A percentile compares a stretch with the other conserved stretches of the same genome.
These are phyloP conservation scores for Capsicum pubescens DNA, from an alignment of 257 asterid species.

Conservation along the genomic window DNA sequence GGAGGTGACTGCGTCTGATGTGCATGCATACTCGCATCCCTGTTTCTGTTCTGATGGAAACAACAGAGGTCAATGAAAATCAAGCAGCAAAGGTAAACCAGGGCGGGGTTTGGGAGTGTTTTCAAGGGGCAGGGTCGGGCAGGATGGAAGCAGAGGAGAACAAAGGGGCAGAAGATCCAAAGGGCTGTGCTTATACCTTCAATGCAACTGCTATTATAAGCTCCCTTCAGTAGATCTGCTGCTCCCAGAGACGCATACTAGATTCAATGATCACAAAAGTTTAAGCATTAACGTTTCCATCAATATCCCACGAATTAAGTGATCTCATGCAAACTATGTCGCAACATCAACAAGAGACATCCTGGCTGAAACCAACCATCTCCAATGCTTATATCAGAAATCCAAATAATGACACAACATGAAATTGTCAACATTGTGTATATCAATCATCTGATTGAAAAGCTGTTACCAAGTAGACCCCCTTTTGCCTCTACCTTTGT, in stretches of 20 bases:
- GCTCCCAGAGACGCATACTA: conserved; percentile 22
- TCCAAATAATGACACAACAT: conserved; percentile 21
- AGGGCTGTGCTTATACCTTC: conserved; percentile 27
- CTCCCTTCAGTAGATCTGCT: conserved; percentile 27
- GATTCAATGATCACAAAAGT: background rate
- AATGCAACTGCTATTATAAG: conserved; percentile 22
- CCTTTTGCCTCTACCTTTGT: conserved; percentile 37
- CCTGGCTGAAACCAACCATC: conserved; percentile 16
- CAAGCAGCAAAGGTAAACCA: conserved; percentile 29
- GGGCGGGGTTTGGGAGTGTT: conserved; percentile 24
- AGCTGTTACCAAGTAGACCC: background rate
- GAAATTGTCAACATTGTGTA: conserved; percentile 23
- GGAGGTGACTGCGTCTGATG: background rate
- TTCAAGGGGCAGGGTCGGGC: conserved; percentile 9
- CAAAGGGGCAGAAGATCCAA: conserved; percentile 24
- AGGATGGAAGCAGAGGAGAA: conserved; percentile 15
- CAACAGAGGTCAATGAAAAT: conserved; percentile 29
- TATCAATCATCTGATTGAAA: conserved; percentile 26
- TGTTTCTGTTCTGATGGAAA: conserved; percentile 31
- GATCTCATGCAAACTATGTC: conserved; percentile 26
- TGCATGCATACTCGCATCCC: background rate
- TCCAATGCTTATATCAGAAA: conserved; percentile 24
- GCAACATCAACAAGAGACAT: conserved; percentile 29
- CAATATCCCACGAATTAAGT: conserved; percentile 24
- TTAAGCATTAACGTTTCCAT: conserved; percentile 26